These are phyloP conservation scores for Yarrowia sp. DNA, from an alignment of 805 yeast species.

Conservation along the genomic window DNA sequence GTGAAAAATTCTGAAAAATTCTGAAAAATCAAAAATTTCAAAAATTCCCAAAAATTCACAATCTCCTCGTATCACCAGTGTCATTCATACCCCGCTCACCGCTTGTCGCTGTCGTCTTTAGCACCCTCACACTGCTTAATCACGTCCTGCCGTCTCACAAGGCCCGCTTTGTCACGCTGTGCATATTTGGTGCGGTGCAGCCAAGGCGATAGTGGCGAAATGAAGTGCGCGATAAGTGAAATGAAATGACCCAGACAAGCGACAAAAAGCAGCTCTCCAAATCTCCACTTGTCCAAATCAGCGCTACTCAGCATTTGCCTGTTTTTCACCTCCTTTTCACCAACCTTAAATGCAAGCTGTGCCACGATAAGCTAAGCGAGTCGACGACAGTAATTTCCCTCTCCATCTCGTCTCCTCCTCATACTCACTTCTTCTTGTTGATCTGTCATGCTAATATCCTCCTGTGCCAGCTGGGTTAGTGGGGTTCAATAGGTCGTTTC, in stretches of 20 bases:
- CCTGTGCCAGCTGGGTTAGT: not conserved
- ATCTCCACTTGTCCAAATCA: not conserved
- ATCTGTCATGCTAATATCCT: slow-evolving; percentile 12
- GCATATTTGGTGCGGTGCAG: not conserved
- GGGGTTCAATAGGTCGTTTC: not conserved
- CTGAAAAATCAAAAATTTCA: too few species aligned
- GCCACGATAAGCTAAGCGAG: slow-evolving; percentile 14
- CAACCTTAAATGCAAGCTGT: slow-evolving; percentile 16
- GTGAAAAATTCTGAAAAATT: too few species aligned
- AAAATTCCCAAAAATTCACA: too few species aligned
- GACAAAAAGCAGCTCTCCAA: too few species aligned
- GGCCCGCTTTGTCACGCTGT: not conserved
- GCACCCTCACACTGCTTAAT: too few species aligned
- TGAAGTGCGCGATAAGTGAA: not conserved
- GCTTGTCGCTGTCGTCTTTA: too few species aligned
- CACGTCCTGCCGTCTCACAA: too few species aligned
- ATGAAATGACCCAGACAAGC: too few species aligned
- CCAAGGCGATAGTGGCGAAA: not conserved
- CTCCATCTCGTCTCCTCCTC: not conserved
- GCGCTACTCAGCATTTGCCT: too few species aligned
- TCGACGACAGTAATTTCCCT: not conserved
- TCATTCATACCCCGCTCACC: too few species aligned
- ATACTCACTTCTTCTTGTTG: slow-evolving; percentile 15
- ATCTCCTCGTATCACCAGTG: too few species aligned
- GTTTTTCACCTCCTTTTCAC: not conserved